Base-by-base conservation (phyloP, 768 basidiomycete species). In the Naganishia onofrii region DNA sequence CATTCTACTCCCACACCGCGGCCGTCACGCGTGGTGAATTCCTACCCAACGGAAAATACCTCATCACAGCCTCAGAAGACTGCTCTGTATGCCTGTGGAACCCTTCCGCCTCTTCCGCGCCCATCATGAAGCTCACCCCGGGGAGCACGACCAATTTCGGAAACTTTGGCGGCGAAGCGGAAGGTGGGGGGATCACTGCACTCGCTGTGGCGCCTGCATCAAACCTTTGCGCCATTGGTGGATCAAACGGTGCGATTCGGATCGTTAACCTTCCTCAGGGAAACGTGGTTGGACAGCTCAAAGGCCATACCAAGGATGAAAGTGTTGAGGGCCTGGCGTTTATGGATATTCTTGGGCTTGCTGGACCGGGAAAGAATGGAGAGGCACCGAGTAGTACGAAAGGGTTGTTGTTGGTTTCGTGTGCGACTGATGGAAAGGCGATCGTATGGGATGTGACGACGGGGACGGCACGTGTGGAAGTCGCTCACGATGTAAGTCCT, bases 391-490 rank as follows among this genome's bases (percentile, higher is more conserved):
- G 28, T 13, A 65, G 67, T 36, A 81, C 79, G 19, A 81, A 81
- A 67, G 80, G 80, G 38, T 75, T 81, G 15, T 87, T 91, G 23
- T 88, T 88, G 13, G 87, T 92, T 0, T 92, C 90, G 1, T 94
- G 91, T 13, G 93, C 87, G 5, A 97, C 95, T 4, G 96, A 99
- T 77, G 93, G 93, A 0, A 94, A 92, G 78, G 90, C 88, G 21
- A 92, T 90, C 75, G 88, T 97, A 38, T 99, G 95, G 93, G 96
- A 99, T 82, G 84, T 94, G 52, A 85, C 85, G 60, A 94, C 92
- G 29, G 91, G 91, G 85, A 85, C 90, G 71, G 79, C 93, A 64
- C 86, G 96, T 68, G 85, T 89, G 21, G 93, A 90, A 17, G 82
- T 96, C 7, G 84, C 89, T 72, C 94, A 98, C 76, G 84, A 88